Conservation (phyloP, 225 moss, liverwort and hornwort genomes). For the Pseudisothecium myosuroides region DNA sequence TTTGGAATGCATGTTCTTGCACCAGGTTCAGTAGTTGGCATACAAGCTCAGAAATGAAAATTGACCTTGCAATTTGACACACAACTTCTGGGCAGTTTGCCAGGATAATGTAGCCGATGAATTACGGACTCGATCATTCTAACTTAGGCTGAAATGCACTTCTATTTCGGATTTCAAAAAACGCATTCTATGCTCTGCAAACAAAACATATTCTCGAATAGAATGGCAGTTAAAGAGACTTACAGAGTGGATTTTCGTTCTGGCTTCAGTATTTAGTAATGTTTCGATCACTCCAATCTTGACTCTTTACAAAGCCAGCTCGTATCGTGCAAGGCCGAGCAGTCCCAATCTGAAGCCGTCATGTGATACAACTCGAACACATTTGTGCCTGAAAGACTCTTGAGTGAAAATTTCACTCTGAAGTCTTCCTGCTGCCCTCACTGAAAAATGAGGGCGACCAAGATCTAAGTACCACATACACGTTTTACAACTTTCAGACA, state of each 20-base stretch:
- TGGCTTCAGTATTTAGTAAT: neutral
- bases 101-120: neutral
- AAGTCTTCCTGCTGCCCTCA: neutral
- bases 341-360: neutral
- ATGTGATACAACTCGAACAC: neutral
- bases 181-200: neutral
- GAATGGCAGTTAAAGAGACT: neutral
- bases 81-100: neutral
- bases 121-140: neutral
- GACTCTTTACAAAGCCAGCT: neutral
- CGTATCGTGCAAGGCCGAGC: neutral
- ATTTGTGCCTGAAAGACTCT: neutral
- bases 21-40: neutral
- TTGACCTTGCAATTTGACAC: neutral
- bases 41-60: neutral
- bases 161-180: neutral
- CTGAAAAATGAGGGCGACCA: neutral
- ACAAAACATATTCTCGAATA: neutral
- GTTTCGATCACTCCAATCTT: neutral
- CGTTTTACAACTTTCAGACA: neutral
- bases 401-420: neutral
- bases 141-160: neutral
- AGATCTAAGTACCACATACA: neutral
- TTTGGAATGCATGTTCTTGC: neutral
- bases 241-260: neutral